phyloP scores from a whole-genome alignment of 768 basidiomycete species.

The Termitomyces eurrhizus region DNA sequence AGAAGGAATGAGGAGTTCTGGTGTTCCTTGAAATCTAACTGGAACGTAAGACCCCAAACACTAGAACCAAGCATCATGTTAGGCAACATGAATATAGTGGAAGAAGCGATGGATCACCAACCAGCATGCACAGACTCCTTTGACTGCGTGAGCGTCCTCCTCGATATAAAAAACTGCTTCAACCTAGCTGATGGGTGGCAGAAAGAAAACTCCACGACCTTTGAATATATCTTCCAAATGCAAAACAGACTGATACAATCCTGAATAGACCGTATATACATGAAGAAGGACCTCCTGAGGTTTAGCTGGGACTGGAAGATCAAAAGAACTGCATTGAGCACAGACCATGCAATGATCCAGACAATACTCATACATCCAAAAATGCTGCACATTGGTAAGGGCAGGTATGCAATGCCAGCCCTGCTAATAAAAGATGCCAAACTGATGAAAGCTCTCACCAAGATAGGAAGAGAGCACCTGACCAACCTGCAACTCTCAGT shows the following conservation, averaged over 20 bases:
- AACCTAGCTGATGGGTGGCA: conserved; percentile 6
- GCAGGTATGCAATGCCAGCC: no score
- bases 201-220: not conserved
- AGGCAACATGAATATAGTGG: conserved; percentile 39
- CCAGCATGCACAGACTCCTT: conserved; percentile 16
- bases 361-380: accelerated
- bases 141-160: no score
- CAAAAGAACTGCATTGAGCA: not conserved
- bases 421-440: no score
- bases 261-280: conserved; percentile 10
- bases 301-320: no score
- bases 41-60: no score
- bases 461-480: no score
- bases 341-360: not conserved
- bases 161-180: not conserved
- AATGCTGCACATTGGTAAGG: not conserved
- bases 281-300: no score
- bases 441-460: no score
- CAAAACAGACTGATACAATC: not conserved
- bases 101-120: conserved; percentile 32
- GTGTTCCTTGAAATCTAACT: no score
- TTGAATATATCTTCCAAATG: not conserved
- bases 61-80: conserved; percentile 28
- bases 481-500: no score
- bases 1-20: not conserved